These are phyloP conservation scores for Eucalyptus viminalis DNA, from an alignment of 345 rosid genomes.

Conservation along the genomic window DNA sequence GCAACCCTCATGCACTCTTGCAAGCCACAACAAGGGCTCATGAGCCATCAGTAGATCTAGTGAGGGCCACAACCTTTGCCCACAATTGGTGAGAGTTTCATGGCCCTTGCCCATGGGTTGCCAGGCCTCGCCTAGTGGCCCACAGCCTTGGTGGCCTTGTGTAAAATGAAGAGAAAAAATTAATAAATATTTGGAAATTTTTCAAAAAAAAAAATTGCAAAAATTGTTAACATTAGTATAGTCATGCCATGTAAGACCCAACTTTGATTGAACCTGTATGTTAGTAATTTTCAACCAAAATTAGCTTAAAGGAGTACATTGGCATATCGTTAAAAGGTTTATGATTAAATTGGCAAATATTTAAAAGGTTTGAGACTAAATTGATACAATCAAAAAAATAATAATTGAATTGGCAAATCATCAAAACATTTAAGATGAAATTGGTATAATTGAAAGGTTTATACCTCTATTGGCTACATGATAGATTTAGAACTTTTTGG, in stretches of 20 bases:
- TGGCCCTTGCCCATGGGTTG: background rate
- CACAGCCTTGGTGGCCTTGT: background rate
- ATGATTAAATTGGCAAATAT: background rate
- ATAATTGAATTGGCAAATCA: background rate
- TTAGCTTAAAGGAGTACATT: background rate
- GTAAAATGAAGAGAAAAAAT: background rate
- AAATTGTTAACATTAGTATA: background rate
- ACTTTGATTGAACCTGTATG: accelerated
- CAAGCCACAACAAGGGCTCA: background rate
- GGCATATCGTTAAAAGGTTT: background rate
- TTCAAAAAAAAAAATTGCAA: background rate
- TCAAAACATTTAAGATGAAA: no score
- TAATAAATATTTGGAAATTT: background rate
- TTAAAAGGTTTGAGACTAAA: background rate
- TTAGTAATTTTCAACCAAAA: background rate
- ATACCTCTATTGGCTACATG: background rate
- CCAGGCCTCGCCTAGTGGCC: accelerated
- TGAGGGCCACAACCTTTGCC: background rate
- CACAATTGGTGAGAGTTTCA: background rate
- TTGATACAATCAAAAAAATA: background rate
- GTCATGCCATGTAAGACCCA: accelerated
- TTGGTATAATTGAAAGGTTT: background rate
- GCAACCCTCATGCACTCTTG: background rate
- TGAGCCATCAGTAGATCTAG: background rate
- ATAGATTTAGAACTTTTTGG: background rate